Evolutionary conservation across 2,329 filamentous ascomycete genomes (phyloP).

Genomic region (Botrytis fabae): DNA sequence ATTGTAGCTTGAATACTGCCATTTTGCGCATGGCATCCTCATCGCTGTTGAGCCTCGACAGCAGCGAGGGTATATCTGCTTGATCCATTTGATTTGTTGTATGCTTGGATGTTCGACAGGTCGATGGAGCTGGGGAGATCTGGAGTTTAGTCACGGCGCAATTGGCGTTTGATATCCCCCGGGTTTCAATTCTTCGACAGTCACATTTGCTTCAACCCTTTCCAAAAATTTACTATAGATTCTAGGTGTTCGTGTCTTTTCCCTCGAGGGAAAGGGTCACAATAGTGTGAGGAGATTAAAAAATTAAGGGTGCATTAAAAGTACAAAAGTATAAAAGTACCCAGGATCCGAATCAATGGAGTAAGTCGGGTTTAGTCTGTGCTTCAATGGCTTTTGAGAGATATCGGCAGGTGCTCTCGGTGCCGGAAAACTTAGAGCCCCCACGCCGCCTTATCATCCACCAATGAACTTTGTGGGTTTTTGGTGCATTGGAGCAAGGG

Average conservation of each 20-base stretch:
- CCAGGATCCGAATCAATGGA: neutral
- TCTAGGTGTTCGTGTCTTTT: neutral
- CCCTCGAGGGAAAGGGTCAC: neutral
- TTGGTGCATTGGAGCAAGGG: neutral
- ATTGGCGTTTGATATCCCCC: conserved; percentile 10
- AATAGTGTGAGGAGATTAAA: conserved; percentile 17
- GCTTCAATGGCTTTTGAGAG: neutral
- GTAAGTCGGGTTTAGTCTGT: conserved; percentile 1
- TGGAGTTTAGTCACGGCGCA: conserved; percentile 15
- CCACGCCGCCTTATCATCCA: neutral
- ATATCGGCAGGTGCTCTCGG: neutral
- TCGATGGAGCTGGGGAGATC: conserved; percentile 6
- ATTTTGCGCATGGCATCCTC: conserved; percentile 95
- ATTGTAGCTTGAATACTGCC: conserved; percentile 97
- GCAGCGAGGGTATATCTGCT: conserved; percentile 64
- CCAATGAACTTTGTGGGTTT: neutral
- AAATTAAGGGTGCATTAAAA: conserved; percentile 5
- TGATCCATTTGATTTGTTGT: conserved; percentile 53
- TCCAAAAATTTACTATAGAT: neutral
- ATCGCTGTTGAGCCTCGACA: conserved; percentile 64
- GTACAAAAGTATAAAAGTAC: neutral
- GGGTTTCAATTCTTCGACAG: neutral
- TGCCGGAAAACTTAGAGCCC: neutral
- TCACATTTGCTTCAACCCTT: conserved; percentile 16
- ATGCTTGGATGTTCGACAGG: neutral